Evolutionary conservation across 257 asterid genomes (phyloP).

Genomic region (Thymus mandschuricus): DNA sequence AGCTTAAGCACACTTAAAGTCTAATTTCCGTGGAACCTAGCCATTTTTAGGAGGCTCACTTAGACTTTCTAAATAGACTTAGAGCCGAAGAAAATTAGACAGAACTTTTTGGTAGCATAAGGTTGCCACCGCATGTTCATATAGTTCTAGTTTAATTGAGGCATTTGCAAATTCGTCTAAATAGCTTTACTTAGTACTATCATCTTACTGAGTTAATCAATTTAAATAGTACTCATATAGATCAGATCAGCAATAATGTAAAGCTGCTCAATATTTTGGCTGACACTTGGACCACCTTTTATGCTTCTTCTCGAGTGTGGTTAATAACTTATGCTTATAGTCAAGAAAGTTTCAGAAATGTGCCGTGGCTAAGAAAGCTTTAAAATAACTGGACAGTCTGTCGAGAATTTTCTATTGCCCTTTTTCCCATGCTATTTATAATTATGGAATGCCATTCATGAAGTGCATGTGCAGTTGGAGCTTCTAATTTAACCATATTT

Average conservation of each 20-base stretch:
- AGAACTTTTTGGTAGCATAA: background rate
- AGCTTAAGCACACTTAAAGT: background rate
- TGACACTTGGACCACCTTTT: background rate
- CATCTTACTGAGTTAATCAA: background rate
- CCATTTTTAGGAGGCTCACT: background rate
- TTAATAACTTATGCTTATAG: background rate
- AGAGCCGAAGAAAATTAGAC: too few relatives aligned
- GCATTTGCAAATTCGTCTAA: background rate
- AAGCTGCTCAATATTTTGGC: slow-evolving; percentile 6
- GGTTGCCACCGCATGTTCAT: background rate
- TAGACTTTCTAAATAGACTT: too few relatives aligned
- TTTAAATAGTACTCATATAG: too few relatives aligned
- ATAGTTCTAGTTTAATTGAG: background rate
- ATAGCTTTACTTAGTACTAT: background rate
- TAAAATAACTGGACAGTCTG: slow-evolving; percentile 6
- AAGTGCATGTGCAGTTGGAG: background rate
- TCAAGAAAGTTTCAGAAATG: background rate
- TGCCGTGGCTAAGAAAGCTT: background rate
- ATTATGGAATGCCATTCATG: slow-evolving; percentile 7
- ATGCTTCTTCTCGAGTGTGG: background rate
- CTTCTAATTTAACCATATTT: slow-evolving; percentile 13
- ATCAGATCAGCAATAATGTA: background rate
- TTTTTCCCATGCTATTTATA: background rate
- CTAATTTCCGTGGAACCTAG: background rate
- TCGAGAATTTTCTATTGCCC: background rate